These are phyloP conservation scores for Boletus fagicola DNA, from an alignment of 768 basidiomycete genomes.

Conservation along the genomic window DNA sequence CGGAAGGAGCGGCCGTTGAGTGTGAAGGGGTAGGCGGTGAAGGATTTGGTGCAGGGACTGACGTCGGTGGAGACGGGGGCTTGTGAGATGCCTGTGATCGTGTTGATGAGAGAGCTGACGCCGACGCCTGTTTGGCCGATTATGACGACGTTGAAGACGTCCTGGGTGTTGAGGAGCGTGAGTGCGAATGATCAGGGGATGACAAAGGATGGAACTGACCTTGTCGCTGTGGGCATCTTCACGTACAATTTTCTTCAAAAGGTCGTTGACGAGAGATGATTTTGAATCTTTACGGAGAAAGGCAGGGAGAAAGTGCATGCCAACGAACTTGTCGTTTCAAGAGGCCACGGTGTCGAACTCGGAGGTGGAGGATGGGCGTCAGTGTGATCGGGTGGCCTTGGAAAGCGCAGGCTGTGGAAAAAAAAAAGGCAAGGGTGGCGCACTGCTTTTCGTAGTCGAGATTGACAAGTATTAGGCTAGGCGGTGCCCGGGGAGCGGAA, in stretches of 20 bases:
- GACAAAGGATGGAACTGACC: conserved; percentile 11
- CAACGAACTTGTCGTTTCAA: conserved; percentile 1
- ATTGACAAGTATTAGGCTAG: conserved; percentile 1
- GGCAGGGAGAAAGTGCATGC: conserved; percentile 28
- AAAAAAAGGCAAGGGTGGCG: not conserved
- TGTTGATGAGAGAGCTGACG: conserved; percentile 43
- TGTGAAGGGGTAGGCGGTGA: conserved; percentile 25
- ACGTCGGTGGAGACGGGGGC: conserved; percentile 30
- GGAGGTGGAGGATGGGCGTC: not conserved
- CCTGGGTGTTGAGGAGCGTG: conserved; percentile 10
- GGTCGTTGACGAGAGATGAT: conserved; percentile 21
- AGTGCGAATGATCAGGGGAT: not conserved
- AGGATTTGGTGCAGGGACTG: conserved; percentile 27
- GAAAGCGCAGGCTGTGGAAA: conserved; percentile 8
- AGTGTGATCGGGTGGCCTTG: conserved; percentile 11
- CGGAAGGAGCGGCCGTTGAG: conserved; percentile 29
- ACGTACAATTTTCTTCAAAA: conserved; percentile 21
- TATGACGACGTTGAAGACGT: conserved; percentile 31
- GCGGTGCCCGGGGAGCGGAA: conserved; percentile 5
- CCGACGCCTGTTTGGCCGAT: conserved; percentile 35
- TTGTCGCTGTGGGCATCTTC: conserved; percentile 26
- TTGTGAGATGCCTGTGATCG: conserved; percentile 26
- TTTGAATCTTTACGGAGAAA: conserved; percentile 30
- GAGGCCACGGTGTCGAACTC: not conserved
- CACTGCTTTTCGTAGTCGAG: conserved; percentile 14